Evolutionary conservation across 1,284 basidiomycete species (phyloP), one percentile per base, ranked within the genome.

Genomic region (Amylostereum chailletii): DNA sequence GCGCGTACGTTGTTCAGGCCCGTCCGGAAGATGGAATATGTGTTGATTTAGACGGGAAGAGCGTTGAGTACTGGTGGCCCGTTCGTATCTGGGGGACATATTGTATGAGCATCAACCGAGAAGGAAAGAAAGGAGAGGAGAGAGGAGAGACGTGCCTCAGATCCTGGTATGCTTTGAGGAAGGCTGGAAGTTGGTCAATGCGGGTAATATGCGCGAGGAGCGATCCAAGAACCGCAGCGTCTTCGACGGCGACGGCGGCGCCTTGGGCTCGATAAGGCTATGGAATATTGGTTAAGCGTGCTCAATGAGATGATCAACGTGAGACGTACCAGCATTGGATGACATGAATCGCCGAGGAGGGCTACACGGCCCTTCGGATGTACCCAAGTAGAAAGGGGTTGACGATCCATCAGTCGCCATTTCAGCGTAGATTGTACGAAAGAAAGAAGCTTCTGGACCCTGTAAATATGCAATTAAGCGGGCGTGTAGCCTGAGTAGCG

Each of bases 201-300:
- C 65, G 59, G 0, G 68, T 65, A 32, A 83, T 58, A 27, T 65
- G 71, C 1, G 77, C 75, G 55, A 84, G 71, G 9, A 83, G 69
- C 46, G 72, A 72, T 0, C 81, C 83, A 30, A 85, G 67, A 0
- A 82, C 76, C 0, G 77, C 79, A 0, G 75, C 80, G 51, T 85
- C 83, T 63, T 86, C 82, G 47, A 85, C 69, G 0, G 82, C 82
- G 71, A 84, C 83, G 2, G 81, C 79, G 10, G 81, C 76, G 10
- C 81, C 83, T 61, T 84, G 82, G 0, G 79, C 83, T 39, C 79
- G 75, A 60, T 83, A 83, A 3, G 83, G 83, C 79, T 83, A 55
- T 29, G 37, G 26, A 27, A 31, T 37, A n/a, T 37, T 37, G n/a
- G 36, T 37, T 19, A 19, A 19, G 19, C 19, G 19, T 19, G 19